Evolutionary conservation across 352 stramenopile species (phyloP).

Genomic region (Pythium dissotocum): DNA sequence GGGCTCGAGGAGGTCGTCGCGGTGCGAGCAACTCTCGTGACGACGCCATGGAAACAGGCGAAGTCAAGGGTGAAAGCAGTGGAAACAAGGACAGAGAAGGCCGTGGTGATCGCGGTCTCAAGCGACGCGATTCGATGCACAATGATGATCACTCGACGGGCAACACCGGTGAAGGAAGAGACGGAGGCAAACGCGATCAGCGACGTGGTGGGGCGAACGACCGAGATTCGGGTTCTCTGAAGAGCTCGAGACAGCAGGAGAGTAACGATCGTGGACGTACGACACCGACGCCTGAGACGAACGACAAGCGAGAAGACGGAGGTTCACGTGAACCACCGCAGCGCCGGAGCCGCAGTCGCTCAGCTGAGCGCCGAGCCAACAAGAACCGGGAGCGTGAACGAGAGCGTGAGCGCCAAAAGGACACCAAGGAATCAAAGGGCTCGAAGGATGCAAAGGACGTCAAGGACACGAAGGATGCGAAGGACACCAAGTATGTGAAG

Average conservation of each 20-base stretch:
- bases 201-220: constrained; percentile 18
- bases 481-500: background rate
- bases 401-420: constrained; percentile 11
- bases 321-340: constrained; percentile 2
- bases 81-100: constrained; percentile 15
- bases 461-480: constrained; percentile 9
- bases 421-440: background rate
- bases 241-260: constrained; percentile 8
- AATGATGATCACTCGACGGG: constrained; percentile 11
- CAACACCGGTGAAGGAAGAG: constrained; percentile 6
- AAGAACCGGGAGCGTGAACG: constrained; percentile 23
- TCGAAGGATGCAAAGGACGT: background rate
- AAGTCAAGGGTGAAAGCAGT: constrained; percentile 23
- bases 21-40: constrained; percentile 20
- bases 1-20: constrained; percentile 14
- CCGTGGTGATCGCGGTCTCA: constrained; percentile 7
- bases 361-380: constrained; percentile 13
- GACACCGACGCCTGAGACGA: constrained; percentile 1
- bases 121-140: constrained; percentile 24
- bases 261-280: constrained; percentile 17
- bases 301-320: constrained; percentile 23
- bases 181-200: constrained; percentile 23
- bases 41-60: constrained; percentile 24
- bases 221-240: constrained; percentile 14
- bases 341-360: constrained; percentile 31